A percentile compares a stretch with the other conserved stretches of the same genome.
phyloP scores from a whole-genome alignment of 1,284 basidiomycete genomes.

The Sanguinoderma infundibulare region DNA sequence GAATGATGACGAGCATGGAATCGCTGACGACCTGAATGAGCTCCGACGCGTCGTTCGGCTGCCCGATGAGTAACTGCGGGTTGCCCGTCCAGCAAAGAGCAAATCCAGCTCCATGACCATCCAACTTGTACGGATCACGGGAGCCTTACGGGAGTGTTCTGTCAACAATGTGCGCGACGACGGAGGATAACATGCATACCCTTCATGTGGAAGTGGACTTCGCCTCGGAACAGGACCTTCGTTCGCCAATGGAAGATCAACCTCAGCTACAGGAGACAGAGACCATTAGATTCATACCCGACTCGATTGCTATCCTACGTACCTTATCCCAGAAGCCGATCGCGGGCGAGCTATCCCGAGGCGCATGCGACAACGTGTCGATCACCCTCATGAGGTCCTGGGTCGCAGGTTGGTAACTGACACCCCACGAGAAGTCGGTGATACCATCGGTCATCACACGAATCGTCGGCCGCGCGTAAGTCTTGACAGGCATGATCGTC shows the following conservation, averaged over 20 bases:
- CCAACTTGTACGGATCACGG: conserved; percentile 81
- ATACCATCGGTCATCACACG: conserved; percentile 67
- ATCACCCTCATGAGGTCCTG: conserved; percentile 88
- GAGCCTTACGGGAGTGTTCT: conserved; percentile 57
- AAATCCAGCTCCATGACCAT: conserved; percentile 87
- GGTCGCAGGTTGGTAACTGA: conserved; percentile 86
- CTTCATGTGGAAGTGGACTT: conserved; percentile 86
- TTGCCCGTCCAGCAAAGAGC: conserved; percentile 86
- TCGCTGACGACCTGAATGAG: conserved; percentile 87
- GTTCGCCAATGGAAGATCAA: conserved; percentile 87
- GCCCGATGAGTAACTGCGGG: conserved; percentile 76
- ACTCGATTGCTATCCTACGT: conserved; percentile 8
- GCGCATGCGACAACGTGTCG: conserved; percentile 82
- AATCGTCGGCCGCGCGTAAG: conserved; percentile 82
- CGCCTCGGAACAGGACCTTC: conserved; percentile 73
- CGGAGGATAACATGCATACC: conserved; percentile 47
- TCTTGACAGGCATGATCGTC: conserved; percentile 95
- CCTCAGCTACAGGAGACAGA: conserved; percentile 58
- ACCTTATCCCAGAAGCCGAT: conserved; percentile 96
- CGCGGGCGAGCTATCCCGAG: conserved; percentile 86
- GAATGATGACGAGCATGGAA: conserved; percentile 81
- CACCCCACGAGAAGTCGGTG: conserved; percentile 88
- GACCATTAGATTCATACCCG: not conserved
- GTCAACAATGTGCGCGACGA: conserved; percentile 23
- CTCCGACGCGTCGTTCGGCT: conserved; percentile 78